phyloP scores from a whole-genome alignment of 2,329 filamentous ascomycete species.

The Amesomyces nigricolor region DNA sequence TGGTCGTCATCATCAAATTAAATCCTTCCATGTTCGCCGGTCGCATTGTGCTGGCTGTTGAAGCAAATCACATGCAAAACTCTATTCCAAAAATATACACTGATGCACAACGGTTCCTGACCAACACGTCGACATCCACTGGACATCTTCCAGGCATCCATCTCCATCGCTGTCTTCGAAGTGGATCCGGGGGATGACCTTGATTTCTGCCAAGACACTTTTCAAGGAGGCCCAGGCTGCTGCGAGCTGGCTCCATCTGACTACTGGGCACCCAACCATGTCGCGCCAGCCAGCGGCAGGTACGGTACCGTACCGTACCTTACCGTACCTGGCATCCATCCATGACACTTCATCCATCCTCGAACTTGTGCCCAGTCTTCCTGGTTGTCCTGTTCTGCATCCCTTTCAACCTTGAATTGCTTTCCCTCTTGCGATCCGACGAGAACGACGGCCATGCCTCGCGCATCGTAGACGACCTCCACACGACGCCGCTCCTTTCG shows the following conservation, averaged over 20 bases:
- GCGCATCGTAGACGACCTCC: constrained; percentile 13
- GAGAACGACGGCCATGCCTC: constrained; percentile 17
- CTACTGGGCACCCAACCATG: neutral
- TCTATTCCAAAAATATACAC: too few relatives aligned
- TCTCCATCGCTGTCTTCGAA: too few relatives aligned
- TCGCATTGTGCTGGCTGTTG: too few relatives aligned
- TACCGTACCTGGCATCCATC: constrained; percentile 13
- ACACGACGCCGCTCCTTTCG: constrained; percentile 14
- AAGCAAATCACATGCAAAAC: too few relatives aligned
- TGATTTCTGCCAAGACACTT: neutral
- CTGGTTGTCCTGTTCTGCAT: constrained; percentile 5
- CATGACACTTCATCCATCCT: constrained; percentile 9
- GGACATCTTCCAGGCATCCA: too few relatives aligned
- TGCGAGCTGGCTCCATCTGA: constrained; percentile 19
- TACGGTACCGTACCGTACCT: neutral
- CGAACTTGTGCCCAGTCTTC: constrained; percentile 6
- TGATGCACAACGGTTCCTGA: too few relatives aligned
- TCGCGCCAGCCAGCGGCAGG: neutral
- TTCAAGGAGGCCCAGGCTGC: neutral
- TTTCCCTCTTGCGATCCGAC: neutral
- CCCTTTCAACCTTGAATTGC: neutral
- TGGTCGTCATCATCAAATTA: too few relatives aligned
- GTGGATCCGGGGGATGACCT: too few relatives aligned
- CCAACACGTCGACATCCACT: too few relatives aligned
- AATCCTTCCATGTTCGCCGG: too few relatives aligned